These are phyloP conservation scores for Pharnaceum exiguum DNA, from an alignment of 148 eudicot genomes.

Conservation along the genomic window DNA sequence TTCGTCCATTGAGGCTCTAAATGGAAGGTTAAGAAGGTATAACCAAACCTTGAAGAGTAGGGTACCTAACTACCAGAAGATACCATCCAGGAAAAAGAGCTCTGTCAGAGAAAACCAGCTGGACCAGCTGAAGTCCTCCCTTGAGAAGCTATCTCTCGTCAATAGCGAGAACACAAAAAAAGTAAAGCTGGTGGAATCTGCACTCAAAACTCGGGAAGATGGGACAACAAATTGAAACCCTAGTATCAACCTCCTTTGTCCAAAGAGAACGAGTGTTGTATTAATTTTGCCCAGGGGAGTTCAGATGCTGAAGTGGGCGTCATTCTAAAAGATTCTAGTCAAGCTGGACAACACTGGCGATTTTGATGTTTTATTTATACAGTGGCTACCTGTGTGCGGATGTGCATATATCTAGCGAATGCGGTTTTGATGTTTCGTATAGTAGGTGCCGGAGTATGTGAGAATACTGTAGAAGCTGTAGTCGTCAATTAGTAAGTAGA, in stretches of 20 bases:
- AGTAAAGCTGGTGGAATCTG: slow-evolving; percentile 75
- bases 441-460: too few species aligned
- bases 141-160: slow-evolving; percentile 75
- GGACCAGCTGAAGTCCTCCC: slow-evolving; percentile 54
- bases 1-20: slow-evolving; percentile 72
- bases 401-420: too few species aligned
- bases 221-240: slow-evolving; percentile 4
- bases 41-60: slow-evolving; percentile 34
- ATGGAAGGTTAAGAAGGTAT: slow-evolving; percentile 63
- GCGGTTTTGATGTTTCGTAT: too few species aligned
- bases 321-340: too few species aligned
- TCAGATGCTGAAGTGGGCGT: too few species aligned
- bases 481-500: too few species aligned
- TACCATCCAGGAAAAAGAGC: slow-evolving; percentile 29
- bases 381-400: too few species aligned
- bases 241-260: background rate
- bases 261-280: too few species aligned
- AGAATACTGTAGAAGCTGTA: too few species aligned
- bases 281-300: too few species aligned
- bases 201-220: slow-evolving; percentile 35
- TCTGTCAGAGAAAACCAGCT: slow-evolving; percentile 46
- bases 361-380: too few species aligned
- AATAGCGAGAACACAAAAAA: slow-evolving; percentile 76
- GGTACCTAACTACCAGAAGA: slow-evolving; percentile 28
- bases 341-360: too few species aligned